phyloP scores from a whole-genome alignment of 2,329 filamentous ascomycete species.

The Pochonia chlamydosporia region DNA sequence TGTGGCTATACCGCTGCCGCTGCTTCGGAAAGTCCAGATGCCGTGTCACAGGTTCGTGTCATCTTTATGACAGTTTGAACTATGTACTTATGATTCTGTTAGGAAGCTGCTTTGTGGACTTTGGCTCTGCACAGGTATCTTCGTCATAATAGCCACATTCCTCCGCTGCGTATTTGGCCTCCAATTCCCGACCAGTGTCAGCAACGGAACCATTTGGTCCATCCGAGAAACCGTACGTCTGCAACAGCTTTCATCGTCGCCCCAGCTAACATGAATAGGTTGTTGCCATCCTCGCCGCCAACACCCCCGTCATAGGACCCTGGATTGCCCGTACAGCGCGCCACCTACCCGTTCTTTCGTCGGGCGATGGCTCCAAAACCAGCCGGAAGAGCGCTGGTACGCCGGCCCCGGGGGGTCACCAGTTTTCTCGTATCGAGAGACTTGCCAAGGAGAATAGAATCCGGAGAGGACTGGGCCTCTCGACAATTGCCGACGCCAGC shows the following conservation, averaged over 20 bases:
- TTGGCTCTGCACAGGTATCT: slow-evolving; percentile 36
- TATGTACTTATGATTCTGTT: slow-evolving; percentile 27
- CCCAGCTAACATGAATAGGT: slow-evolving; percentile 22
- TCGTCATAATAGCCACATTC: slow-evolving; percentile 35
- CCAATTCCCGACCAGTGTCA: slow-evolving; percentile 28
- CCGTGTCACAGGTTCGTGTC: slow-evolving; percentile 8
- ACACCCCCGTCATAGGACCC: slow-evolving; percentile 28
- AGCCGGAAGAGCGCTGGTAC: background rate
- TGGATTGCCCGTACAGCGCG: background rate
- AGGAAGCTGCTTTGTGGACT: slow-evolving; percentile 32
- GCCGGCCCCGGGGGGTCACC: background rate
- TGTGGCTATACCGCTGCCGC: slow-evolving; percentile 32
- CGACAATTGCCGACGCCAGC: slow-evolving; percentile 21
- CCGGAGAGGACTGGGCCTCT: background rate
- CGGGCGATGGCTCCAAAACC: background rate
- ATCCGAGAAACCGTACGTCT: slow-evolving; percentile 29
- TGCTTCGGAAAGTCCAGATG: slow-evolving; percentile 34
- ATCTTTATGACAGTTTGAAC: background rate
- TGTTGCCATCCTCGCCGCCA: slow-evolving; percentile 36
- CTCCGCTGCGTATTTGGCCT: slow-evolving; percentile 35
- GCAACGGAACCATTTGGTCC: slow-evolving; percentile 22
- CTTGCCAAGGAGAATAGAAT: slow-evolving; percentile 16
- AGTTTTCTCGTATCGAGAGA: slow-evolving; percentile 2
- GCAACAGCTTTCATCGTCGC: background rate
- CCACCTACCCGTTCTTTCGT: slow-evolving; percentile 27